A percentile compares a stretch with the other conserved stretches of the same genome.
These are phyloP conservation scores for Apiotrichum siamense DNA, from an alignment of 1,284 basidiomycete genomes.

Conservation along the genomic window DNA sequence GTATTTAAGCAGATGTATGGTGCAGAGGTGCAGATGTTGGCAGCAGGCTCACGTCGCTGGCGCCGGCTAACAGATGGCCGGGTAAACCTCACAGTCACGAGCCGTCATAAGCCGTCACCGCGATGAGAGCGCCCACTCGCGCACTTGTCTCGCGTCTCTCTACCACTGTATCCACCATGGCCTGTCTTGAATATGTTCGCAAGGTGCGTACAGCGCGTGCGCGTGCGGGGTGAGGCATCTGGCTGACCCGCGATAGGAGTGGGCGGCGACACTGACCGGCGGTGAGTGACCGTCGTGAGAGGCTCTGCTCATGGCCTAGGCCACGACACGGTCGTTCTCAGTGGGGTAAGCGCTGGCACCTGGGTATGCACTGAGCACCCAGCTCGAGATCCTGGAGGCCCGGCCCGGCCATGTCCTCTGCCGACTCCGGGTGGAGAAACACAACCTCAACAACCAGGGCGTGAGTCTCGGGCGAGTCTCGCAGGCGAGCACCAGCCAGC, in stretches of 20 bases:
- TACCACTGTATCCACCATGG: conserved; percentile 3
- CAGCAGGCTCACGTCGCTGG: too few relatives aligned
- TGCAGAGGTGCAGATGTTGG: too few relatives aligned
- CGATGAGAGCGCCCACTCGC: too few relatives aligned
- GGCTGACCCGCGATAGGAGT: not conserved
- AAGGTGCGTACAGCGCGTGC: conserved; percentile 6
- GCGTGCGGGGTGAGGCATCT: too few relatives aligned
- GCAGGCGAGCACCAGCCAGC: too few relatives aligned
- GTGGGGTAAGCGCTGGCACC: not conserved
- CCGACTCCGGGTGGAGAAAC: conserved; percentile 2
- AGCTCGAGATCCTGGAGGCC: conserved; percentile 15
- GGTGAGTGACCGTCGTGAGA: not conserved
- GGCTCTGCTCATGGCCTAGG: not conserved
- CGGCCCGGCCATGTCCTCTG: conserved; percentile 8
- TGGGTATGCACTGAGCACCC: not conserved
- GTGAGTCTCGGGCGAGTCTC: not conserved
- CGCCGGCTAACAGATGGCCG: too few relatives aligned
- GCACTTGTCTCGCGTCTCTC: too few relatives aligned
- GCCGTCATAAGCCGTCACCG: too few relatives aligned
- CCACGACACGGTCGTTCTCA: conserved; percentile 8
- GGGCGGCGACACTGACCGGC: not conserved
- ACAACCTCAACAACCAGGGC: conserved; percentile 11
- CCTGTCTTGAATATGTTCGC: conserved; percentile 10
- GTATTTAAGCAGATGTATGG: too few relatives aligned
- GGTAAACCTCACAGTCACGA: too few relatives aligned